These are phyloP conservation scores for Garcia nutans DNA, from an alignment of 345 rosid genomes.

Conservation along the genomic window DNA sequence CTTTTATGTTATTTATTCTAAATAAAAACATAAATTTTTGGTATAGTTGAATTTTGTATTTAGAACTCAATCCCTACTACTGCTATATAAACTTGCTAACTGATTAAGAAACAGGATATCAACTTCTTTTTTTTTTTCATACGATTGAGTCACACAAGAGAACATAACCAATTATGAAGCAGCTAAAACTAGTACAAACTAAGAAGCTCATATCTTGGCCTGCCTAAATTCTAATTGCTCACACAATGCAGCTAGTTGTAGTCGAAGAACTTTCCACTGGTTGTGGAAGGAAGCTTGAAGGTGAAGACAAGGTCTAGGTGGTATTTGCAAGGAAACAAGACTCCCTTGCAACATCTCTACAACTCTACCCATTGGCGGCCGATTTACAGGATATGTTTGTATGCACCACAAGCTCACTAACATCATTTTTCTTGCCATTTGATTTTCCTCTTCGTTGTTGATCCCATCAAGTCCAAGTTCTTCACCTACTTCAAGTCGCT, in stretches of 20 bases:
- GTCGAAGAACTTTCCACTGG: not conserved
- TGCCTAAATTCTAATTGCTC: not conserved
- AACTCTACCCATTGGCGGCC: conserved; percentile 5
- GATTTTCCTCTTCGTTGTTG: conserved; percentile 7
- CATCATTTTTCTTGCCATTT: too few species aligned
- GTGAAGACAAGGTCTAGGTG: not conserved
- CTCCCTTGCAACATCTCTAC: conserved; percentile 3
- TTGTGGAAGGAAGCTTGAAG: not conserved
- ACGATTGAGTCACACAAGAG: too few species aligned
- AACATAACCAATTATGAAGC: not conserved
- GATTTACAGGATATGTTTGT: not conserved
- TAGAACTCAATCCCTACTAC: too few species aligned
- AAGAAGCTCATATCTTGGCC: not conserved
- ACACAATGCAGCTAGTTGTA: not conserved
- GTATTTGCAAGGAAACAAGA: not conserved
- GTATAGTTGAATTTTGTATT: too few species aligned
- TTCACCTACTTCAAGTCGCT: too few species aligned
- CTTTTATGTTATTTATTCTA: too few species aligned
- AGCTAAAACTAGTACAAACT: not conserved
- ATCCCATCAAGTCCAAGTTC: too few species aligned
- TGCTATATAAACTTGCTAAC: too few species aligned
- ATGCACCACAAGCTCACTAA: conserved; percentile 17
- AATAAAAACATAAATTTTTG: too few species aligned
- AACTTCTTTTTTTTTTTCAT: too few species aligned
- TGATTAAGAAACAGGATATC: too few species aligned